phyloP scores from a whole-genome alignment of 352 stramenopile species.

The Pythium dissotocum region DNA sequence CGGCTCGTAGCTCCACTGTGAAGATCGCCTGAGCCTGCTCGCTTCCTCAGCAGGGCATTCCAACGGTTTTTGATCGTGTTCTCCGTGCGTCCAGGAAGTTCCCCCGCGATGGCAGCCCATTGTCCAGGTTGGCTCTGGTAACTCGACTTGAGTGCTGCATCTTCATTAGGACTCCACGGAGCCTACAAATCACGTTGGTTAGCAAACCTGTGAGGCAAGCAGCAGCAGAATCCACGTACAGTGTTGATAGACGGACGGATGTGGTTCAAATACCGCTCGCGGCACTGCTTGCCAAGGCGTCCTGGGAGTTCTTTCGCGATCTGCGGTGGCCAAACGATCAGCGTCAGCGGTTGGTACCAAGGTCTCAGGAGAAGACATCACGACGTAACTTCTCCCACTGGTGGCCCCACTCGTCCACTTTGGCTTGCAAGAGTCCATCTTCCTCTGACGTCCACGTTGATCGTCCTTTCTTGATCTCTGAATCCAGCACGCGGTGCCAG shows the following conservation, averaged over 20 bases:
- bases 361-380: not conserved
- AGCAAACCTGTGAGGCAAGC: not conserved
- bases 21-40: not conserved
- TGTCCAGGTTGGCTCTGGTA: constrained; percentile 34
- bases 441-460: constrained; percentile 52
- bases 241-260: constrained; percentile 47
- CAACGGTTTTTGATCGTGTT: constrained; percentile 79
- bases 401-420: constrained; percentile 45
- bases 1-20: constrained; percentile 46
- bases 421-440: constrained; percentile 42
- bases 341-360: not conserved
- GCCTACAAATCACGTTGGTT: constrained; percentile 26
- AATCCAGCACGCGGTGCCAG: constrained; percentile 62
- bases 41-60: constrained; percentile 29
- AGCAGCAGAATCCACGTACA: constrained; percentile 26
- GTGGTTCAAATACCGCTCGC: constrained; percentile 70
- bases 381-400: constrained; percentile 62
- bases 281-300: constrained; percentile 67
- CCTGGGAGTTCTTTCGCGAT: constrained; percentile 58
- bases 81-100: constrained; percentile 48
- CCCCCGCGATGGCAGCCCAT: constrained; percentile 49
- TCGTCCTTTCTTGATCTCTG: constrained; percentile 58
- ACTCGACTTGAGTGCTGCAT: constrained; percentile 32
- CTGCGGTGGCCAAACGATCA: constrained; percentile 25
- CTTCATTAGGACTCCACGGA: constrained; percentile 53